A percentile compares a stretch with the other conserved stretches of the same genome.
phyloP scores from a whole-genome alignment of 2,329 filamentous ascomycete species.

The Periconia macrospinosa region DNA sequence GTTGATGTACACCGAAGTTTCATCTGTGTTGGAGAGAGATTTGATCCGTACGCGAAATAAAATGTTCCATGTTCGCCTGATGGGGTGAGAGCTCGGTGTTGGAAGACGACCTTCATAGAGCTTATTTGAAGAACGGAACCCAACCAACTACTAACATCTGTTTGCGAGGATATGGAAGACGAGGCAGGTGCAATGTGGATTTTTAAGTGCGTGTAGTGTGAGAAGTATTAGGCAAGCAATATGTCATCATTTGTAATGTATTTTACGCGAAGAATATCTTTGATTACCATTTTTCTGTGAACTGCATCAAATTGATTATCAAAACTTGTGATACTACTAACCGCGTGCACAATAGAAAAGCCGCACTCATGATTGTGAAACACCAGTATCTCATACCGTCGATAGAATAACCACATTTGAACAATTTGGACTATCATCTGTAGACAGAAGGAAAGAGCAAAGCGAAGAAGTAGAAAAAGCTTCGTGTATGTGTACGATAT shows the following conservation, averaged over 20 bases:
- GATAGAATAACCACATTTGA: too few species aligned
- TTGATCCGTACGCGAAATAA: conserved; percentile 7
- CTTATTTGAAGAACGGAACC: too few species aligned
- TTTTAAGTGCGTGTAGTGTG: too few species aligned
- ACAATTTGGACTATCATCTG: background rate
- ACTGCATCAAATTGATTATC: too few species aligned
- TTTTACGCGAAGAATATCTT: background rate
- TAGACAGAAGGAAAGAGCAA: background rate
- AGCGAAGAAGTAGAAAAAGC: background rate
- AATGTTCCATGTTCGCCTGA: background rate
- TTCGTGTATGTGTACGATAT: background rate
- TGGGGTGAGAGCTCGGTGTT: background rate
- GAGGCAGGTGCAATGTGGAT: too few species aligned
- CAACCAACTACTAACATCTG: too few species aligned
- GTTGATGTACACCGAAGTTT: conserved; percentile 1
- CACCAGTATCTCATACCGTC: too few species aligned
- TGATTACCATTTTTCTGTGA: too few species aligned
- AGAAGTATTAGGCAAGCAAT: background rate
- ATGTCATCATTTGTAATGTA: background rate
- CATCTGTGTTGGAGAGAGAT: conserved; percentile 5
- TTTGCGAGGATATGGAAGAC: too few species aligned
- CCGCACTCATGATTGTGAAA: too few species aligned
- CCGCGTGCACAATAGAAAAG: too few species aligned
- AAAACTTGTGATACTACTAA: too few species aligned
- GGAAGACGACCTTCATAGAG: background rate